Evolutionary conservation across 305 asterid genomes (phyloP).

Genomic region (Withania somnifera): DNA sequence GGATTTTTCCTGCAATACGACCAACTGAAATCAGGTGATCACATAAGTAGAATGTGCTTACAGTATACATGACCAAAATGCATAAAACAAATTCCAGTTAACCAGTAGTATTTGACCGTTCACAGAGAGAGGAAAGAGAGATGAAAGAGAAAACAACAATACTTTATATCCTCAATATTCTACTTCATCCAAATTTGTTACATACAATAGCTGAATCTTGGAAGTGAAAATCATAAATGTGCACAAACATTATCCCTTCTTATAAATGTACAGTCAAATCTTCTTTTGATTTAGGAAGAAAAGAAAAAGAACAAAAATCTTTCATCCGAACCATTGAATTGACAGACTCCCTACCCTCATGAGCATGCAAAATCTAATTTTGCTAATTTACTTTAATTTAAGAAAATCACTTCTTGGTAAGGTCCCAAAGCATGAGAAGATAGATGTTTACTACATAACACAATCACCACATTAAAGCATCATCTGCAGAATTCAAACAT

Average conservation of each 20-base stretch:
- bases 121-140: background rate
- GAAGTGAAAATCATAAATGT: background rate
- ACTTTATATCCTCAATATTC: background rate
- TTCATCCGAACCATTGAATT: background rate
- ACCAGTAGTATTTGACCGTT: background rate
- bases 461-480: background rate
- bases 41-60: background rate
- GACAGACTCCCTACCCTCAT: background rate
- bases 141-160: background rate
- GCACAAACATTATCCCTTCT: background rate
- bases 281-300: background rate
- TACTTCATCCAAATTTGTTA: background rate
- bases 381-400: background rate
- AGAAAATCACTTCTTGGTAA: background rate
- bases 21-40: slow-evolving; percentile 6
- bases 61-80: background rate
- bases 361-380: background rate
- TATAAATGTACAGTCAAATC: background rate
- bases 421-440: background rate
- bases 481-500: background rate
- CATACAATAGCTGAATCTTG: background rate
- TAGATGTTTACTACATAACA: background rate
- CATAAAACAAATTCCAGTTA: background rate
- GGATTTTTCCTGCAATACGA: slow-evolving; percentile 36
- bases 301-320: background rate